phyloP scores from a whole-genome alignment of 169 alveolate species.

The Hepatocystis sp. region DNA sequence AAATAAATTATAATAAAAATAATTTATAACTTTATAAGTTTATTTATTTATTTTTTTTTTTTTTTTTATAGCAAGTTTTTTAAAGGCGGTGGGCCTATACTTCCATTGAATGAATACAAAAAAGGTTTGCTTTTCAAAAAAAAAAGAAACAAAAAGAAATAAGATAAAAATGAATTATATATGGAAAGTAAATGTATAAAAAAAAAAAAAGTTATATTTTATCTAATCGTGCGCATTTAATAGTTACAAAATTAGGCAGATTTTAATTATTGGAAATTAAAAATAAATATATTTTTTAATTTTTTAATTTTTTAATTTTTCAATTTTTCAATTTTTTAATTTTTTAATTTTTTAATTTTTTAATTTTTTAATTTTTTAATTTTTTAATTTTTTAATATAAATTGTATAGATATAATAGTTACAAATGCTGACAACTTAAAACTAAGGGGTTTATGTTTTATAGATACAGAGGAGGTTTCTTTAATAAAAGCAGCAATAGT shows the following conservation, averaged over 20 bases:
- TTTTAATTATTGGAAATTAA: too few species aligned
- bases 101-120: slow-evolving; percentile 49
- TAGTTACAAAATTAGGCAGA: too few species aligned
- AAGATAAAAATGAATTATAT: background rate
- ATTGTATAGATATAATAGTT: slow-evolving; percentile 22
- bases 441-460: slow-evolving; percentile 34
- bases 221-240: too few species aligned
- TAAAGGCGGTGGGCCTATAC: slow-evolving; percentile 53
- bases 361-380: background rate
- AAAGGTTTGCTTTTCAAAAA: slow-evolving; percentile 9
- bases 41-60: background rate
- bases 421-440: slow-evolving; percentile 23
- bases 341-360: background rate
- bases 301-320: too few species aligned
- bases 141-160: background rate
- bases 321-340: too few species aligned
- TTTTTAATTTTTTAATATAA: background rate
- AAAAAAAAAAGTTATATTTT: too few species aligned
- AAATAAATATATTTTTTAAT: too few species aligned
- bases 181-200: too few species aligned
- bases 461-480: slow-evolving; percentile 17
- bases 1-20: too few species aligned
- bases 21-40: background rate
- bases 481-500: slow-evolving; percentile 31
- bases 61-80: slow-evolving; percentile 49